Conservation (phyloP, 257 asterid genomes). For the Perilla frutescens region DNA sequence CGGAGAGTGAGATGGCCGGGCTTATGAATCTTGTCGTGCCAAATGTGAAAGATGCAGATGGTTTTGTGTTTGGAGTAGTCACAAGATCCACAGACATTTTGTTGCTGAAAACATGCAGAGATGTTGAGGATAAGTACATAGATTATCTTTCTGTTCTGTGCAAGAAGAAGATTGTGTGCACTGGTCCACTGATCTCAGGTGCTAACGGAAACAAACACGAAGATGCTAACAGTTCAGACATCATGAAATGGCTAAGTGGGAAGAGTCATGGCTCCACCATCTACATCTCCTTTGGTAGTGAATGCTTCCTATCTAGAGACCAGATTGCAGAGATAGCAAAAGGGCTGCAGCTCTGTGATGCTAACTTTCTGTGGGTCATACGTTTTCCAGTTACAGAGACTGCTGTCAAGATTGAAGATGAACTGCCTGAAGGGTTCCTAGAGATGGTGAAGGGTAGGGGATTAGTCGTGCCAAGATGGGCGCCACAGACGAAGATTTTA, state of each 20-base stretch:
- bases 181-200: conserved; percentile 35
- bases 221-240: conserved; percentile 22
- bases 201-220: background rate
- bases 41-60: conserved; percentile 25
- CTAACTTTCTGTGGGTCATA: conserved; percentile 42
- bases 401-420: conserved; percentile 1
- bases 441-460: conserved; percentile 40
- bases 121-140: conserved; percentile 40
- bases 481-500: conserved; percentile 39
- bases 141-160: conserved; percentile 37
- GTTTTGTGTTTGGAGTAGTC: conserved; percentile 25
- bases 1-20: conserved; percentile 22
- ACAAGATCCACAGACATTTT: conserved; percentile 39
- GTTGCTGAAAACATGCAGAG: conserved; percentile 34
- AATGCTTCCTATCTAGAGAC: conserved; percentile 35
- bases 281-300: conserved; percentile 45
- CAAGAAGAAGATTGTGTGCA: conserved; percentile 33
- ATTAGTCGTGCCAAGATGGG: conserved; percentile 33
- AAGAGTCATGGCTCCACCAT: conserved; percentile 33
- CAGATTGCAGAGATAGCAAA: conserved; percentile 36
- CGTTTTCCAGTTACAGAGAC: conserved; percentile 26
- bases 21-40: background rate
- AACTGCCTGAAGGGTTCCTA: conserved; percentile 37
- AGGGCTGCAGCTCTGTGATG: conserved; percentile 33
- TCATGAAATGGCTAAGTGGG: conserved; percentile 39